Evolutionary conservation across 1,284 basidiomycete species (phyloP), one percentile per base, ranked within the genome.

Genomic region (Leccinum variabile): DNA sequence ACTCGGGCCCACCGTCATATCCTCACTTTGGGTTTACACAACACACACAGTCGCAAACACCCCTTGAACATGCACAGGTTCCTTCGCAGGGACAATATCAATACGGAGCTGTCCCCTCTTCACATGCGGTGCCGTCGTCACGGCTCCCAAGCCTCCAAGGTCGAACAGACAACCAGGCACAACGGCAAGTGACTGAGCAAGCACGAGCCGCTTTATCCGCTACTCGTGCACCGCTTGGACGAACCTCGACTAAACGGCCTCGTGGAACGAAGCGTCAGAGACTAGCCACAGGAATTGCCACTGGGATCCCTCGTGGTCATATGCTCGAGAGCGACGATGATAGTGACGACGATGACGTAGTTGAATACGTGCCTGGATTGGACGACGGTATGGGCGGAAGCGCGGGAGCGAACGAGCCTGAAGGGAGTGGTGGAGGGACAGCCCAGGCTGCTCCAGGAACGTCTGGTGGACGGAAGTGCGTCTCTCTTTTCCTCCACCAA

Each of bases 311-410:
- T 39, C 63, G 57, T 39, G 39, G 54, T 14, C 65, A 64, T 37
- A 11, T 49, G 2, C 60, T 37, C 2, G 72, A 72, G 16, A 75
- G 72, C 32, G 73, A 76, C 5, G 68, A 70, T 16, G 72, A 75
- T 1, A 76, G 73, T 10, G 75, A 74, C 0, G 72, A 76, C 1
- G 72, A 74, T 1, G 72, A 74, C 2, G 54, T 70, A 16, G 35
- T 59, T n/a, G 72, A 75, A 33, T 71, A 63, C 66, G 56, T 60
- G 16, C 63, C 68, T 64, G 65, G 67, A 14, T 14, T 46, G 32
- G 64, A 57, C 30, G 60, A 57, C 6, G 46, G 57, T 33, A 57
- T 33, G 4, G 49, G 59, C 22, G 54, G 44, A 22, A 59, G 37
- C 28, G 28, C 28, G 28, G 28, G 28, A 28, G 28, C 28, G 28